phyloP scores from a whole-genome alignment of 2,329 filamentous ascomycete species.

The Waltergamsia citrina region DNA sequence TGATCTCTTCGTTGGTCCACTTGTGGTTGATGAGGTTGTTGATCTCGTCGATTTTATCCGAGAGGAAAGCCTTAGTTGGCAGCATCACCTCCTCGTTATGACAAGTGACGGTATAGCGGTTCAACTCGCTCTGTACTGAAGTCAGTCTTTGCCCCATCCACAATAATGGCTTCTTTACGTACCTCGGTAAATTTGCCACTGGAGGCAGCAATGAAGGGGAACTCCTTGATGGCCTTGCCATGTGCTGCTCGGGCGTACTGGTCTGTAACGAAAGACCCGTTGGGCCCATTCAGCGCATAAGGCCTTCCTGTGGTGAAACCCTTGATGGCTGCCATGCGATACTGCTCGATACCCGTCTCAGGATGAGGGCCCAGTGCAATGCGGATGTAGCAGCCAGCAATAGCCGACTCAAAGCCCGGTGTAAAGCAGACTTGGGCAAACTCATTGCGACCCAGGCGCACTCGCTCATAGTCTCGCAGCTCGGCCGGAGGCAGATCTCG shows the following conservation, averaged over 20 bases:
- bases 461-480: conserved; percentile 73
- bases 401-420: conserved; percentile 74
- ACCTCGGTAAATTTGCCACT: conserved; percentile 79
- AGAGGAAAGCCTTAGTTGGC: conserved; percentile 62
- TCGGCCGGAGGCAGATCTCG: conserved; percentile 64
- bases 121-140: conserved; percentile 59
- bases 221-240: conserved; percentile 74
- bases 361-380: conserved; percentile 74
- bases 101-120: conserved; percentile 69
- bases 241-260: conserved; percentile 76
- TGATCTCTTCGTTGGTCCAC: conserved; percentile 78
- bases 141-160: conserved; percentile 11
- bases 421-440: conserved; percentile 92
- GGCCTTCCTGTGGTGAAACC: conserved; percentile 70
- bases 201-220: conserved; percentile 85
- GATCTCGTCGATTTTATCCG: conserved; percentile 70
- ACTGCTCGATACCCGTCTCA: conserved; percentile 63
- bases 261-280: conserved; percentile 72
- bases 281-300: conserved; percentile 74
- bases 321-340: conserved; percentile 84
- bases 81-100: conserved; percentile 61
- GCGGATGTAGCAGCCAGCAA: conserved; percentile 77
- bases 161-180: conserved; percentile 13
- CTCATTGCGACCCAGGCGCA: conserved; percentile 73
- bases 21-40: conserved; percentile 67